Base-by-base conservation (phyloP, 2,329 filamentous ascomycete genomes). In the Drechslera avenae region DNA sequence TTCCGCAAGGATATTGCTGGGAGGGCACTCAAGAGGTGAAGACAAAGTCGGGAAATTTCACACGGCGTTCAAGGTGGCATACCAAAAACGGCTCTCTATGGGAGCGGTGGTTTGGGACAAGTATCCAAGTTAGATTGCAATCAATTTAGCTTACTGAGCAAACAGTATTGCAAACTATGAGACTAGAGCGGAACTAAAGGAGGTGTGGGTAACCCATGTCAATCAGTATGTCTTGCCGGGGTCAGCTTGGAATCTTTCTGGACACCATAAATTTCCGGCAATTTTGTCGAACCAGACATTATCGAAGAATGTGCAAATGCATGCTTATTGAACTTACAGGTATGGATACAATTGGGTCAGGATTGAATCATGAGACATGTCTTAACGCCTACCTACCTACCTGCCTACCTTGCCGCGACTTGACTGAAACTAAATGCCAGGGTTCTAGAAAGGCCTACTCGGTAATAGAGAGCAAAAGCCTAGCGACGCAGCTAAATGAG, bases 1-100 rank as follows among this genome's bases (percentile, higher is more conserved):
- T 97, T 85, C 79, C 85, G 93, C 62, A 94, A 87, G 74, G 94
- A 97, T 59, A 97, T 99, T 73, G 94, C 91, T 2, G 74, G 73
- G 5, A 67, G 77, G n/a, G 78, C 78, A 4, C 59, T 80, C 62
- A 73, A 59, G 52, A 68, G 67, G 57, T 71, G 52, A 49, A 28
- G 40, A 37, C 3, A 19, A 2, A n/a, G 1, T 3, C 12, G 32
- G 8, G 18, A 10, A 17, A 13, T 3, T 39, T 14, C 31, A 17
- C 16, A 39, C 9, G 52, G 43, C 34, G 45, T 50, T 46, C 3
- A 13, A 6, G 44, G 46, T 21, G 36, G 43, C 26, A 50, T 50
- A 39, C 34, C 31, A 42, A n/a, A n/a, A 16, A 31, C 14, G 2
- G 7, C 9, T 28, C 26, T 28, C 26, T 3, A 28, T 28, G 3